Evolutionary conservation across 257 asterid species (phyloP), one percentile per base, ranked within the genome.

Genomic region (Petrea volubilis): DNA sequence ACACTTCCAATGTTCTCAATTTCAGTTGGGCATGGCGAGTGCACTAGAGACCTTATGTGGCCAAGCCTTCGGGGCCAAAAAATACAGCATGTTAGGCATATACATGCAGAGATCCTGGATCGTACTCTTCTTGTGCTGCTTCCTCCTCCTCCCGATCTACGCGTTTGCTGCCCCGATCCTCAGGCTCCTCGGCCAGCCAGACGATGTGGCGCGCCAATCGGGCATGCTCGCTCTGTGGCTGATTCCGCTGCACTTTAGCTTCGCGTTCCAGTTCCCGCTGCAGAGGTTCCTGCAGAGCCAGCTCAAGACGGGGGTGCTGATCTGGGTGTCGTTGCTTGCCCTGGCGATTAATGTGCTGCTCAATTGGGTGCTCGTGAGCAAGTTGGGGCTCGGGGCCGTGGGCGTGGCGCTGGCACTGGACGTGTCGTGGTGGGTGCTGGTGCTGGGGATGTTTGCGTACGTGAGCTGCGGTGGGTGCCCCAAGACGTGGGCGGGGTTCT

Each of bases 271-370:
- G 23, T 76, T 72, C 57, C 79, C 81, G 8, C 14, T 72, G 41
- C 84, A 80, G 67, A 29, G 84, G 8, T 80, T 86, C 68, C 52
- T 86, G 61, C 90, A 82, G 63, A 65, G 87, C 66, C 90, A 85
- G 72, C 76, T 79, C 18, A 85, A 80, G 67, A 80, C 74, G 13
- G 65, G 17, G 36, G 75, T 73, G 0, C 34, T 82, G 15, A 80
- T 82, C 4, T 85, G 86, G 85, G 64, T 66, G 2, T 68, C 86
- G 0, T 2, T 72, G 31, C 12, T 47, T 60, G 78, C 72, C 7
- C 47, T 83, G 7, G 67, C n/a, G 17, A 3, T 75, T 12, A 86
- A 85, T 36, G 76, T 67, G 64, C 11, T 67, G 1, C 9, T 59
- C 0, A 76, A 53, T 23, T 85, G 91, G 91, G 0, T 81, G 2